Percentiles rank a stretch among this genome's conserved stretches.
Evolutionary conservation across 306 rosid genomes (phyloP).

Genomic region (Lablab purpureus): DNA sequence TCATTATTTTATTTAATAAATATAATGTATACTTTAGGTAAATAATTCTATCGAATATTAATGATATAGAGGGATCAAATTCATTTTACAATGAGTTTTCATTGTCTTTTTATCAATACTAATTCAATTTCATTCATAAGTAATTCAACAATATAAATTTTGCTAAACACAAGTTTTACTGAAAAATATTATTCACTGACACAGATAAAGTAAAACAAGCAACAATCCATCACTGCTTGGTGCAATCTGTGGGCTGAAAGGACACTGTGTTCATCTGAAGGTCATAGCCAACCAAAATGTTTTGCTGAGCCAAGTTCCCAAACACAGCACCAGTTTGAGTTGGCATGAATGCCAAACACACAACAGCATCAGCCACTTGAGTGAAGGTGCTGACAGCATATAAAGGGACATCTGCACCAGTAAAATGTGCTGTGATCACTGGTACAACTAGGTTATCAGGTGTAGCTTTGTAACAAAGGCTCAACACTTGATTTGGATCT

Average conservation of each 20-base stretch:
- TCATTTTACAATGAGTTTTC: too few relatives aligned
- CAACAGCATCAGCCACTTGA: neutral
- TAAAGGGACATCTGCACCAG: conserved; percentile 49
- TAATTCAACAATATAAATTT: too few relatives aligned
- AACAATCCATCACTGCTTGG: conserved; percentile 7
- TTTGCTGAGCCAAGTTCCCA: conserved; percentile 63
- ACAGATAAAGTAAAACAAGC: too few relatives aligned
- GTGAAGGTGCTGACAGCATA: conserved; percentile 50
- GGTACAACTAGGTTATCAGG: conserved; percentile 3
- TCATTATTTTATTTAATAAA: too few relatives aligned
- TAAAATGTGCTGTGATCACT: conserved; percentile 46
- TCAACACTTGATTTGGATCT: neutral
- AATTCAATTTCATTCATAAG: too few relatives aligned
- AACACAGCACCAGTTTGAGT: neutral
- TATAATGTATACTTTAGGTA: too few relatives aligned
- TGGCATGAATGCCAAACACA: conserved; percentile 54
- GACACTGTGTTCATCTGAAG: conserved; percentile 33
- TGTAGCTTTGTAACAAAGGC: conserved; percentile 44
- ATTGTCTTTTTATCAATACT: too few relatives aligned
- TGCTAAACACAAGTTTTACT: too few relatives aligned
- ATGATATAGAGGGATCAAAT: too few relatives aligned
- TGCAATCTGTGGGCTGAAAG: conserved; percentile 58
- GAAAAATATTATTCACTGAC: too few relatives aligned
- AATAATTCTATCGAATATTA: too few relatives aligned
- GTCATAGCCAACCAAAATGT: conserved; percentile 68